Evolutionary conservation across 257 asterid species (phyloP), one percentile per base, ranked within the genome.

Genomic region (Salvia hispanica): DNA sequence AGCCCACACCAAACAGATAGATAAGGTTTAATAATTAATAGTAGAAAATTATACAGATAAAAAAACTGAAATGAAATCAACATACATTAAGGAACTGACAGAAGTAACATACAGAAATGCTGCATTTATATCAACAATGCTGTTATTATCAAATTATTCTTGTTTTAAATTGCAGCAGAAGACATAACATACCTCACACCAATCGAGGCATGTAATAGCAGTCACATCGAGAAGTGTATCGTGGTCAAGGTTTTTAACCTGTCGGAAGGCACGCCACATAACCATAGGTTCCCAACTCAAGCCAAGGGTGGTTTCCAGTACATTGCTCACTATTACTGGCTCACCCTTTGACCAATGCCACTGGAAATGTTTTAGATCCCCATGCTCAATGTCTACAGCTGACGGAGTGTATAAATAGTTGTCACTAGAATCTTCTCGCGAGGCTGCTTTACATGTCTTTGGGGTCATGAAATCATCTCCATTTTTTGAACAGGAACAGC

Each of bases 251-350:
- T 71, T 77, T 62, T 68, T 75, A 12, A 76, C 69, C 66, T 83
- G 92, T 36, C 96, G 86, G 57, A 74, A 67, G 56, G 88, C 95
- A 70, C 96, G 88, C 90, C 90, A 85, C 95, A 89, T 87, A 51
- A 89, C 95, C 95, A 85, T 85, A 10, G 96, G 96, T 48, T 89
- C 95, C 96, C 96, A 87, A 74, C 96, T 89, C 83, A 87, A 65
- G 51, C 92, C 96, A 36, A 60, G 69, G 13, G 91, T 82, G n/a
- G 77, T 82, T 39, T 71, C 89, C 46, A 83, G 88, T 70, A 87
- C 89, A 68, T 83, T 69, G 62, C 82, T 82, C n/a, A 85, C 92
- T 48, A 89, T 71, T 21, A 86, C 82, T 5, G 95, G 96, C 67
- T 89, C 87, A 2, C 92, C 88, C 77, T 34, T 83, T 16, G 59